Conservation (phyloP, 176 grass and related monocot genomes). For the Ananas comosus region DNA sequence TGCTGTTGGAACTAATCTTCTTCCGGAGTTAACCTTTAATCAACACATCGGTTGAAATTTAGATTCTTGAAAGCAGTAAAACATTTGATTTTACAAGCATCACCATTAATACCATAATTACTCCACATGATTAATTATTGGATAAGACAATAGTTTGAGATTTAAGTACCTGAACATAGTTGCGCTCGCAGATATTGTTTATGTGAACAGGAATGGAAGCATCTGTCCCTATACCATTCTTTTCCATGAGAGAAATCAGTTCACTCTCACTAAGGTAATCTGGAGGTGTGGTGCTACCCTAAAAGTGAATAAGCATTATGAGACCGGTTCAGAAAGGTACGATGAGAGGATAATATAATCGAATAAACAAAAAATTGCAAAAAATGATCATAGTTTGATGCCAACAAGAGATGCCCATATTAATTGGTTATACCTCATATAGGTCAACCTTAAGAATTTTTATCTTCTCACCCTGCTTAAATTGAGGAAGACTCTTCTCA, state of each 20-base stretch:
- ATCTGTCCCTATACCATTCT: constrained; percentile 89
- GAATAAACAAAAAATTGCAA: constrained; percentile 11
- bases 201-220: constrained; percentile 98
- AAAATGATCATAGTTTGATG: background rate
- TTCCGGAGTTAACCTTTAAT: constrained; percentile 76
- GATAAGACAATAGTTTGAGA: background rate
- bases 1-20: constrained; percentile 80
- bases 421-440: constrained; percentile 49
- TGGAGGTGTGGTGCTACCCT: constrained; percentile 81
- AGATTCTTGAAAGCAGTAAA: background rate
- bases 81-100: background rate
- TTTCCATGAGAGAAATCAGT: constrained; percentile 97
- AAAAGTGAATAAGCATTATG: background rate
- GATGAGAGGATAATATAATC: background rate
- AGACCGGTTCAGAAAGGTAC: background rate
- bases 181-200: constrained; percentile 90
- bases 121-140: constrained; percentile 1
- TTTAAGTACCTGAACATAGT: constrained; percentile 76
- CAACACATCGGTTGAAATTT: constrained; percentile 25
- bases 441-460: constrained; percentile 74
- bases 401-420: no score
- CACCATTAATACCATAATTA: background rate
- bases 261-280: constrained; percentile 97
- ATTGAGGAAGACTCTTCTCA: constrained; percentile 73
- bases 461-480: constrained; percentile 50